Evolutionary conservation across 352 stramenopile species (phyloP).

Genomic region (Globisporangium spinosum): DNA sequence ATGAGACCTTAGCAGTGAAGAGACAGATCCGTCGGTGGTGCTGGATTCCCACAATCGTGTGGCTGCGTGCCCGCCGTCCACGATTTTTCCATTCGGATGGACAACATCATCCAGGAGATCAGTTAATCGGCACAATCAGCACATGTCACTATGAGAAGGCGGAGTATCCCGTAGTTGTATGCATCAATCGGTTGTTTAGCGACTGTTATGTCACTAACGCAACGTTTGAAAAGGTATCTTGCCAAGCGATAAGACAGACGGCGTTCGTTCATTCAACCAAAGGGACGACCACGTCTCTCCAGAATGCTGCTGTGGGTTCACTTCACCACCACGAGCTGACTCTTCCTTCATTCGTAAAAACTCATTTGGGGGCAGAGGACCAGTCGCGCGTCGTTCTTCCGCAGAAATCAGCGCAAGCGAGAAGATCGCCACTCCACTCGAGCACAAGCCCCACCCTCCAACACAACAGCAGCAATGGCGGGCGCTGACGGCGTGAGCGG

Average conservation of each 20-base stretch:
- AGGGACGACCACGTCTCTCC: not conserved
- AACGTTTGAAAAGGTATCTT: too few relatives aligned
- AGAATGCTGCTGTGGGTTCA: not conserved
- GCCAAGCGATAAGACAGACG: not conserved
- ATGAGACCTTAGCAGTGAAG: not conserved
- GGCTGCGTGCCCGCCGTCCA: not conserved
- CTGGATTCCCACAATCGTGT: not conserved
- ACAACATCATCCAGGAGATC: not conserved
- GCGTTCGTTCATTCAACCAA: not conserved
- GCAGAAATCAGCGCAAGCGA: not conserved
- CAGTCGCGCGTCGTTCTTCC: not conserved
- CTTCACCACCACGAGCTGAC: not conserved
- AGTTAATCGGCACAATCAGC: not conserved
- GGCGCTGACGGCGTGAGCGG: slow-evolving; percentile 4
- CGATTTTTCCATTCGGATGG: not conserved
- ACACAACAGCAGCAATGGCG: not conserved
- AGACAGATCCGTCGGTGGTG: not conserved
- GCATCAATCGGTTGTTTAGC: too few relatives aligned
- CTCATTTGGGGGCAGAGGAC: not conserved
- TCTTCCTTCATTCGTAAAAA: not conserved
- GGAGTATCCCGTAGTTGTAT: too few relatives aligned
- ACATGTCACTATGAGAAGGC: not conserved
- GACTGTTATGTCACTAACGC: not conserved
- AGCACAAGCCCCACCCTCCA: not conserved
- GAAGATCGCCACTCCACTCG: not conserved